Base-by-base conservation (phyloP, 306 rosid species). In the Geum urbanum region DNA sequence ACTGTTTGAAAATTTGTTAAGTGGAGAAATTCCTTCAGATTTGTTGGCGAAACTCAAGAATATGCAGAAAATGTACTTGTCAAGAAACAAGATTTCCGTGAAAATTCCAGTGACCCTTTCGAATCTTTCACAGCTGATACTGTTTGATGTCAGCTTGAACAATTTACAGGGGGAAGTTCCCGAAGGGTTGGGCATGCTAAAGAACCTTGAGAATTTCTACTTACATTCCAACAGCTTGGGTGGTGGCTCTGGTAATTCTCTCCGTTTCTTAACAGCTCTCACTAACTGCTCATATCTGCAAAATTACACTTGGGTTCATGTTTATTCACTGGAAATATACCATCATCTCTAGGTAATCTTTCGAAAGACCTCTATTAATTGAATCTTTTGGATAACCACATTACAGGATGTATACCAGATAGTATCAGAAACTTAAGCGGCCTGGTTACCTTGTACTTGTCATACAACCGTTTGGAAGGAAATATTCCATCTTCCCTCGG, bases 101-200 rank as follows among this genome's bases (percentile, higher is more conserved):
- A 77, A 50, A 43, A 77, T 71, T 66, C 81, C 81, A 13, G 77
- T 43, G 24, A 64, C 24, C 43, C 73, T 77, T 46, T 56, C 73
- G 54, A 77, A 77, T 77, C 77, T 77, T 49, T 77, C 81, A 46
- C 72, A 58, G 73, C 77, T 77, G 62, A 63, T 45, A 44, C 52
- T 77, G 55, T 65, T 77, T 58, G 80, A 77, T 77, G 32, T 48
- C 6, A 77, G 81, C 20, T 4, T 56, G 11, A 77, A 77, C 46
- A 39, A 55, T 0, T 44, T 77, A 27, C 54, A 65, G 19, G 81
- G 81, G 6, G 73, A 64, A 56, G 69, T 77, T 64, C 81, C 77
- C 16, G 24, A 16, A 11, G 76, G 61, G 50, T 40, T 77, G 20
- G 76, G 81, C 18, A 65, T 2, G 81, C 40, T 77, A 1, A 15